Base-by-base conservation (phyloP, 768 basidiomycete species). In the Dendrothele bispora region DNA sequence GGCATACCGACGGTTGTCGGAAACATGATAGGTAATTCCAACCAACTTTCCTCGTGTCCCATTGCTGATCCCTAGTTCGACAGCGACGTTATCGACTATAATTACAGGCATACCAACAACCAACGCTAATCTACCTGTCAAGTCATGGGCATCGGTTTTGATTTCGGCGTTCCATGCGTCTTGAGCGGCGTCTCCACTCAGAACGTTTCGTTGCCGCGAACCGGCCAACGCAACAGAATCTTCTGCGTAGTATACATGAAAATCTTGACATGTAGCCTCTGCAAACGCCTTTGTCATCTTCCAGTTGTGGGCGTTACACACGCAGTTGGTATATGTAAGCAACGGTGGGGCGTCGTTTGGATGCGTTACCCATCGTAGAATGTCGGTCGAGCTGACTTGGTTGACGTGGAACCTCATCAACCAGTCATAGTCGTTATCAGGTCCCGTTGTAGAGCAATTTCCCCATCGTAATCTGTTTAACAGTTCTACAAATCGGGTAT, bases 31-130 rank as follows among this genome's bases (percentile, higher is more conserved):
- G 12, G 49, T 36, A 7, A 57, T 10, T 14, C 28, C 25, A 5
- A 55, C 24, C 24, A 57, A 28, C 8, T 36, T 52, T 2, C 54
- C 56, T 7, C 39, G 25, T 25, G 46, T 52, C 1, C 54, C 56
- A 22, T 57, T 57, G 20, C 50, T 25, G 12, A 57, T 7, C 3
- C 56, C 56, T 2, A 57, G 43, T 26, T 57, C 56, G 12, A 52
- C 49, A 4, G 56, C 56, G 10, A 57, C 40, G 17, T 57, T 57
- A 2, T 55, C 48, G 3, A 50, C 48, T 1, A 57, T 18, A 29
- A 46, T 52, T 17, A 57, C 25, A 8, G 56, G 56, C 54, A 57
- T 57, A 12, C 54, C 54, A 29, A 52, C 39, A 1, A 45, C 46
- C 17, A 55, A 36, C 10, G 54, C 22, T 1, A 57, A 41, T 3